Conservation (phyloP, 768 basidiomycete genomes). For the Boletus subparvulus region DNA sequence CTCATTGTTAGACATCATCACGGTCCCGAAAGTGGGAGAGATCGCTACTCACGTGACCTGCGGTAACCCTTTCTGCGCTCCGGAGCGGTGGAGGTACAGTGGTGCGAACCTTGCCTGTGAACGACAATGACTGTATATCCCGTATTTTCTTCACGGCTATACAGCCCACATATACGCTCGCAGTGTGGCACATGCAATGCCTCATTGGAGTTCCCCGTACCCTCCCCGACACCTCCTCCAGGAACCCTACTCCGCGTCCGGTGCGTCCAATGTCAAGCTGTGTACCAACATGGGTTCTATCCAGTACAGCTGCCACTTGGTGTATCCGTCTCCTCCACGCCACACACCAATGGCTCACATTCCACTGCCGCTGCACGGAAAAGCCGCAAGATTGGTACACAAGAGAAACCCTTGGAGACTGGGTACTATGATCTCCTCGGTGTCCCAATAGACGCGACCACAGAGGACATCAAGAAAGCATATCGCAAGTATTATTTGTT, state of each 20-base stretch:
- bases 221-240: slow-evolving; percentile 52
- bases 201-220: slow-evolving; percentile 68
- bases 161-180: slow-evolving; percentile 65
- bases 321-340: slow-evolving; percentile 9
- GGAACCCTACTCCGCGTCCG: slow-evolving; percentile 62
- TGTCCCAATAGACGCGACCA: slow-evolving; percentile 68
- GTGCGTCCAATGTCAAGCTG: slow-evolving; percentile 65
- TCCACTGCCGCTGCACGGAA: slow-evolving; percentile 35
- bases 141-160: slow-evolving; percentile 60
- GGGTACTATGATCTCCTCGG: slow-evolving; percentile 89
- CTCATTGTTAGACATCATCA: too few relatives aligned
- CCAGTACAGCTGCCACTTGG: slow-evolving; percentile 52
- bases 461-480: slow-evolving; percentile 88
- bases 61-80: slow-evolving; percentile 4
- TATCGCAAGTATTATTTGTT: slow-evolving; percentile 55
- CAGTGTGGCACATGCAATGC: slow-evolving; percentile 57
- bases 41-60: slow-evolving; percentile 17
- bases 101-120: not conserved
- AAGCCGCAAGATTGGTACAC: slow-evolving; percentile 82
- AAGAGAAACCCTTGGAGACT: slow-evolving; percentile 84
- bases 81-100: not conserved
- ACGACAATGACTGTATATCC: slow-evolving; percentile 48
- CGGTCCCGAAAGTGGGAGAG: too few relatives aligned
- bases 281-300: slow-evolving; percentile 67
- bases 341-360: slow-evolving; percentile 20